Percentiles rank a stretch among this genome's conserved stretches.
Evolutionary conservation across 1,139 yeast species (phyloP).

Genomic region (Saccharomyces hybrid): DNA sequence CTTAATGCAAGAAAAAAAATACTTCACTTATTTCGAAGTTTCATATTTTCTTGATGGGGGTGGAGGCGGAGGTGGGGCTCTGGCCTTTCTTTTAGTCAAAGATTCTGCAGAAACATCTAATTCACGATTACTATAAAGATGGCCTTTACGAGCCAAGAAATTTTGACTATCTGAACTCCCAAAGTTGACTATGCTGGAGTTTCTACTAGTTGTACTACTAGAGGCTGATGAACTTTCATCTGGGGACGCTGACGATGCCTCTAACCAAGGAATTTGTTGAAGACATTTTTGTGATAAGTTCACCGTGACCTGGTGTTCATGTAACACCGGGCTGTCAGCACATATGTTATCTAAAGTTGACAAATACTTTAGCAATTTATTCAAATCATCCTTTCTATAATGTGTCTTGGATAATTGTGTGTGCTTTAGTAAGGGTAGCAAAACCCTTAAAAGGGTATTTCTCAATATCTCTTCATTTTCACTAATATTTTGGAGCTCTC

Average conservation of each 20-base stretch:
- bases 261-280: constrained; percentile 47
- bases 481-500: constrained; percentile 68
- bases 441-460: constrained; percentile 68
- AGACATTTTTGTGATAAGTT: constrained; percentile 58
- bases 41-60: constrained; percentile 7
- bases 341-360: constrained; percentile 31
- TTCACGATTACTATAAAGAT: constrained; percentile 9
- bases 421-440: constrained; percentile 62
- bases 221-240: constrained; percentile 7
- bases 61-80: constrained; percentile 8
- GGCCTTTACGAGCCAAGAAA: neutral
- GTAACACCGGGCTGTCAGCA: constrained; percentile 24
- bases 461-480: constrained; percentile 57
- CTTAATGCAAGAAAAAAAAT: neutral
- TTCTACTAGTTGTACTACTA: constrained; percentile 12
- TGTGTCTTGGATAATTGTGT: constrained; percentile 52
- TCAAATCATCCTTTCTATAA: constrained; percentile 54
- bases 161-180: neutral
- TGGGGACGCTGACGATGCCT: constrained; percentile 10
- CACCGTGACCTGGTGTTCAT: constrained; percentile 40
- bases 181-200: constrained; percentile 13
- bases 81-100: constrained; percentile 17
- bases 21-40: neutral
- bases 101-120: constrained; percentile 32
- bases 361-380: constrained; percentile 46